Base-by-base conservation (phyloP, 2,329 filamentous ascomycete genomes). In the Juglanconis juglandina region DNA sequence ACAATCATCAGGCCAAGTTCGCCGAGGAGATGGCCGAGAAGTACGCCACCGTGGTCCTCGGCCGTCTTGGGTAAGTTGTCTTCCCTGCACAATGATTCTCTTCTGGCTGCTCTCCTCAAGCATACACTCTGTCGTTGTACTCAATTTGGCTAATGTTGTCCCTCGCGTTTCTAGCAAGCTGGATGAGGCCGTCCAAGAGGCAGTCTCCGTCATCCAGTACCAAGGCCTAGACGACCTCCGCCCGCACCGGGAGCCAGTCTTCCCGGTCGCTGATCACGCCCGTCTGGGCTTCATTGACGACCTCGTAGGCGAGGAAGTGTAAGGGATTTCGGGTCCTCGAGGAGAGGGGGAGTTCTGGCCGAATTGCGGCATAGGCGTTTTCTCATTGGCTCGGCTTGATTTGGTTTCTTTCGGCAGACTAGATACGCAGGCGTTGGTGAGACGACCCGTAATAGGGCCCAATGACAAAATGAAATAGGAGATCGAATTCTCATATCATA, bases 1-100 rank as follows among this genome's bases (percentile, higher is more conserved):
- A 96, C 69, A 94, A 99, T 68, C 95, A 99, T 71, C 95, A 99
- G 74, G 83, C 86, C 24, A 92, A 98, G 72, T 83, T 99, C 58
- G 94, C 94, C 0, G 80, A 87, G 53, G 87, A 91, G 66, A 82
- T 98, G 59, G 84, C 89, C 37, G 77, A 80, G 32, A 85, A 91
- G 66, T 88, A 89, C n/a, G 24, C 44, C 32, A 96, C 96, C 74
- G 86, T 91, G 3, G 80, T 93, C n/a, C 82, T 87, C 67, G 90
- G 89, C 10, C 77, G 81, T 56, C 76, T 91, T 47, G 79, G 82
- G 88, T 92, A 81, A 58, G 82, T 71, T n/a, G 39, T 7, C 34
- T 39, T 33, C 17, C 6, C 14, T 8, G 32, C 4, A 13, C 3
- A 7, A 2, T 9, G 2, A 14, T 32, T 13, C 10, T 4, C 32